These are phyloP conservation scores for Aspergillus fijiensis DNA, from an alignment of 2,329 filamentous ascomycete species.

Conservation along the genomic window DNA sequence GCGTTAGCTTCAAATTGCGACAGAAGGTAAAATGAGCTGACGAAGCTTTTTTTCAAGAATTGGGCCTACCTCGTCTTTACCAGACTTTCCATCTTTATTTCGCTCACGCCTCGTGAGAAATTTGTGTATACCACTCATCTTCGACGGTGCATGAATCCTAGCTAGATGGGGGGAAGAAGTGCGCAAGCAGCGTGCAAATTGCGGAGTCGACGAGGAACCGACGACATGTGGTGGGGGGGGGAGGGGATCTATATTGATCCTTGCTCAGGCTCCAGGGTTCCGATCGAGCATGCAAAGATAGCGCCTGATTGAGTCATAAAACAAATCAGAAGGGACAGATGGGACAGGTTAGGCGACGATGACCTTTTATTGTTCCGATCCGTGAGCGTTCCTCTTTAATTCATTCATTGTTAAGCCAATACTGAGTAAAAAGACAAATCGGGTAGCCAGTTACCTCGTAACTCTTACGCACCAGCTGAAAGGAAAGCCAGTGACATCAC, in stretches of 20 bases:
- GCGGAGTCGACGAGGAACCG: constrained; percentile 13
- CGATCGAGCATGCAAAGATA: constrained; percentile 18
- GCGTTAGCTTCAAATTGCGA: not conserved
- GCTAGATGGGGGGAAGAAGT: constrained; percentile 4
- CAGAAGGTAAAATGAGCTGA: constrained; percentile 14
- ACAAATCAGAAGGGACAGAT: constrained; percentile 28
- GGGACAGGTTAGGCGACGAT: constrained; percentile 24
- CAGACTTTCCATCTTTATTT: constrained; percentile 28
- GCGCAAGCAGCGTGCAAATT: constrained; percentile 8
- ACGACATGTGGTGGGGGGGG: constrained; percentile 24
- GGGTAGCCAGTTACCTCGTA: constrained; percentile 7
- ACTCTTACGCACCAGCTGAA: constrained; percentile 21
- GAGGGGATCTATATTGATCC: constrained; percentile 19
- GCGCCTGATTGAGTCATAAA: constrained; percentile 8
- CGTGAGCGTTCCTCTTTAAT: not conserved
- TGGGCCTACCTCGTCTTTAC: constrained; percentile 36
- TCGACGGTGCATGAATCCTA: constrained; percentile 4
- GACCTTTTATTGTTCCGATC: not conserved
- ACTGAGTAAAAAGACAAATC: not conserved
- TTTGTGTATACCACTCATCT: constrained; percentile 44
- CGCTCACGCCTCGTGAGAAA: constrained; percentile 44
- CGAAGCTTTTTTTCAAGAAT: not conserved
- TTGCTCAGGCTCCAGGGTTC: constrained; percentile 32
- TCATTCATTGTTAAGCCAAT: not conserved
- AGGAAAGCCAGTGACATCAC: constrained; percentile 24